Conservation (phyloP, 768 basidiomycete genomes). For the Dentipellis fragilis region DNA sequence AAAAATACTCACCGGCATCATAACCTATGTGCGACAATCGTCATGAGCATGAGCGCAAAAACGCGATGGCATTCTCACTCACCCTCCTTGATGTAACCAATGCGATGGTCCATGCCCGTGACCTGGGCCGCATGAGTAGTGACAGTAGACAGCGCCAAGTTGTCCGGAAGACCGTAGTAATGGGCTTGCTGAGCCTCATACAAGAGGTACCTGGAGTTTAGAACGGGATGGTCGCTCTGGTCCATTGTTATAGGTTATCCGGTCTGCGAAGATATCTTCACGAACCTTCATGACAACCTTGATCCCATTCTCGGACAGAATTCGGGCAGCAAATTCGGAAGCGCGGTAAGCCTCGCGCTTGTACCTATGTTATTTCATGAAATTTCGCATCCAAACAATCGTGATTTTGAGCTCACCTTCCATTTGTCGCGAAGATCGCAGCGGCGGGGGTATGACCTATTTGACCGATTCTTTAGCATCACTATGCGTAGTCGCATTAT, state of each 20-base stretch:
- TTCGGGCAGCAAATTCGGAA: constrained; percentile 53
- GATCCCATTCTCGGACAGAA: constrained; percentile 47
- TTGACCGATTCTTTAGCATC: background rate
- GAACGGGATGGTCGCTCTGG: constrained; percentile 40
- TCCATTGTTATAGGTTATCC: background rate
- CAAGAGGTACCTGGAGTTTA: constrained; percentile 45
- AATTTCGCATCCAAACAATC: too few relatives aligned
- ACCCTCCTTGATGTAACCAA: constrained; percentile 62
- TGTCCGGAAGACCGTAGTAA: constrained; percentile 57
- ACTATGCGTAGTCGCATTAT: too few relatives aligned
- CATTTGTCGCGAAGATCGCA: constrained; percentile 75
- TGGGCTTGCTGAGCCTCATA: constrained; percentile 59
- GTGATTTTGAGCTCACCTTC: constrained; percentile 35
- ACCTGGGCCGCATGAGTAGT: constrained; percentile 63
- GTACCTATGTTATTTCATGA: constrained; percentile 17
- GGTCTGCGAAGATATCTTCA: background rate
- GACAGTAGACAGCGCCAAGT: constrained; percentile 59
- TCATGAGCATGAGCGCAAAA: background rate
- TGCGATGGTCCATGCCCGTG: constrained; percentile 64
- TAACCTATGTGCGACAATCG: constrained; percentile 32
- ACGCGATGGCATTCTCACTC: background rate
- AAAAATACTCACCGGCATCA: constrained; percentile 42
- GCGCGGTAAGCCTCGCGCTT: constrained; percentile 58
- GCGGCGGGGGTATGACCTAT: constrained; percentile 52
- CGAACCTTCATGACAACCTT: constrained; percentile 51